Percentiles rank a stretch among this genome's conserved stretches.
Evolutionary conservation across 768 basidiomycete species (phyloP).

Genomic region (Tricholoma flavovirens): DNA sequence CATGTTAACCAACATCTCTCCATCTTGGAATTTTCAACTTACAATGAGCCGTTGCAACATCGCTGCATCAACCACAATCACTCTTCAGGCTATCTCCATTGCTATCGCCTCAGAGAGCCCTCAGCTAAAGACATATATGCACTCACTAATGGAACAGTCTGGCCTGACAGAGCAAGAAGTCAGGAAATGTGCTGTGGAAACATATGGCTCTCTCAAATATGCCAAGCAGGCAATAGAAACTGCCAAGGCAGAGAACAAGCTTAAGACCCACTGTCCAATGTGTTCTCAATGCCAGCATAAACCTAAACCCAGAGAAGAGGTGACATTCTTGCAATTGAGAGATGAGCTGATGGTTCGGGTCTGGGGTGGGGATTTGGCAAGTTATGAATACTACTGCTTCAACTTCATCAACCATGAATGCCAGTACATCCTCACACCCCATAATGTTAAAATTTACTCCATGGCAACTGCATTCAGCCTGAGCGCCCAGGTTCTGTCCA

Average conservation of each 20-base stretch:
- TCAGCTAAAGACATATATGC: neutral
- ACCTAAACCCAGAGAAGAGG: constrained; percentile 10
- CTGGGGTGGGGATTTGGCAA: constrained; percentile 12
- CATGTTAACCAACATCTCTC: neutral
- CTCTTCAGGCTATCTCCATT: neutral
- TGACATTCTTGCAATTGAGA: constrained; percentile 8
- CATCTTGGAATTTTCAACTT: neutral
- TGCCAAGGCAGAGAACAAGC: neutral
- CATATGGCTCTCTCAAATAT: neutral
- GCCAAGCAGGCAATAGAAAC: neutral
- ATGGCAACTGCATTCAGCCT: constrained; percentile 9
- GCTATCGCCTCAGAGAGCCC: neutral
- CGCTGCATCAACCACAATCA: neutral
- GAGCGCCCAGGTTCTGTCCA: constrained; percentile 8
- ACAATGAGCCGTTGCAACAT: neutral
- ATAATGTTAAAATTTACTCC: constrained; percentile 12
- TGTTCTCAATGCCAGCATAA: neutral
- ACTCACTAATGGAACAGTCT: neutral
- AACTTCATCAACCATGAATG: constrained; percentile 8
- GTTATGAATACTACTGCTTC: constrained; percentile 8
- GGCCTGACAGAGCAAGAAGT: constrained; percentile 1
- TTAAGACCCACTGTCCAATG: neutral
- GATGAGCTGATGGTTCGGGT: constrained; percentile 11
- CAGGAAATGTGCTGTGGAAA: neutral
- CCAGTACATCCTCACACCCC: constrained; percentile 12